Evolutionary conservation across 164 flowering plant species (phyloP), one percentile per base, ranked within the genome.

Genomic region (Chimonanthus salicifolius): DNA sequence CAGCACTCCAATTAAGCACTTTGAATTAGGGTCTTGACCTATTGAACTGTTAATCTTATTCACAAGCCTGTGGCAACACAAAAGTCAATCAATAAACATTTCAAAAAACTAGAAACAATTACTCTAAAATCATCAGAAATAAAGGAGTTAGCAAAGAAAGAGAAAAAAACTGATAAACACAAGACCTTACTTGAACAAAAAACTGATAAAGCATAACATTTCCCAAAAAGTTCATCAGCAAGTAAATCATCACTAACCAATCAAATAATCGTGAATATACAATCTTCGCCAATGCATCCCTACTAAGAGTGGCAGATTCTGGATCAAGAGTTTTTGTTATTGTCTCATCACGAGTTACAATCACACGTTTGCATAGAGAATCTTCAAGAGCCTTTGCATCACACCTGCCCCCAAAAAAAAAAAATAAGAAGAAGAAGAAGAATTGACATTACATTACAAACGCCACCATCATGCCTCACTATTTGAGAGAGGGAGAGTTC

Each of bases 21-120:
- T 94, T 62, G 99, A 94, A 58, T 86, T 71, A 48, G 94, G 93
- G 70, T 96, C 98, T 86, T 96, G 99, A 76, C 99, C 99, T 77
- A 96, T 94, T 69, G 98, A 94, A 78, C 67, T 79, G 74, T 96
- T 96, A 46, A 96, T 92, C 80, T 84, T 94, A 64, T 88, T 88
- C 80, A 96, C 99, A 71, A 95, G 83, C 99, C 99, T 95, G 90
- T 72, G 70, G 47, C 64, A 75, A 58, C 44, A 74, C 72, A 67
- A 49, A 47, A 49, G n/a, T 11, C 67, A 73, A 16, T 58, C 46
- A 49, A 47, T 48, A 67, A 70, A 9, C 4, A 46, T 7, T n/a
- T 21, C 49, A 13, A 45, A 63, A 63, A 64, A 68, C 21, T 46
- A 81, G 45, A 76, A 44, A 10, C 18, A 48, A 75, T 54, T 49